phyloP scores from a whole-genome alignment of 2,329 filamentous ascomycete genomes.

The Diaporthe ampelina region DNA sequence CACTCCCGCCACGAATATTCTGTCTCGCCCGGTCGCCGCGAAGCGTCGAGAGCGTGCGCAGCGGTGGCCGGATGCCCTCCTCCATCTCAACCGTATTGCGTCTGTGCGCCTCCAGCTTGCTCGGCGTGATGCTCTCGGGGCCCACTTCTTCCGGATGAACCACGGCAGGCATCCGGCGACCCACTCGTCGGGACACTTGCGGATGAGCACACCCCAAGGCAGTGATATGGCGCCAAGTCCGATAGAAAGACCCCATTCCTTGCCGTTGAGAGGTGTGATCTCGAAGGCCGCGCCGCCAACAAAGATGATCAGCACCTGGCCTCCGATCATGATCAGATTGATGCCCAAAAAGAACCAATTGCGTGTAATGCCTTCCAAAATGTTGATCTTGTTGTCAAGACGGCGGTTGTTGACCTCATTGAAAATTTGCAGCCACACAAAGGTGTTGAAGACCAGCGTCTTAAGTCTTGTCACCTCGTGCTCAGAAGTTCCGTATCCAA shows the following conservation, averaged over 20 bases:
- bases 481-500: constrained; percentile 64
- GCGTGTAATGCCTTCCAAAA: constrained; percentile 83
- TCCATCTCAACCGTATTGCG: constrained; percentile 32
- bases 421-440: constrained; percentile 91
- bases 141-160: constrained; percentile 43
- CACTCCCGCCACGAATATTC: constrained; percentile 44
- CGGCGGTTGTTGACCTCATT: constrained; percentile 87
- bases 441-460: constrained; percentile 85
- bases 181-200: constrained; percentile 78
- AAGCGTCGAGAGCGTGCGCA: constrained; percentile 46
- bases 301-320: constrained; percentile 88
- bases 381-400: constrained; percentile 89
- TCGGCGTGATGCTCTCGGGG: constrained; percentile 42
- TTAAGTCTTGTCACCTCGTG: constrained; percentile 67
- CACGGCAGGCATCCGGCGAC: constrained; percentile 44
- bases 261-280: constrained; percentile 71
- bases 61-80: constrained; percentile 42
- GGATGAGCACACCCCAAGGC: constrained; percentile 79
- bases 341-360: constrained; percentile 89
- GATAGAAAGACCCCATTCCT: constrained; percentile 88
- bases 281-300: constrained; percentile 83
- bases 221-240: constrained; percentile 82
- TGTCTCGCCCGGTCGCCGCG: constrained; percentile 46
- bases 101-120: constrained; percentile 33
- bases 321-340: constrained; percentile 84